Conservation (phyloP, 106 monocot species). For the Phalaenopsis equestris region DNA sequence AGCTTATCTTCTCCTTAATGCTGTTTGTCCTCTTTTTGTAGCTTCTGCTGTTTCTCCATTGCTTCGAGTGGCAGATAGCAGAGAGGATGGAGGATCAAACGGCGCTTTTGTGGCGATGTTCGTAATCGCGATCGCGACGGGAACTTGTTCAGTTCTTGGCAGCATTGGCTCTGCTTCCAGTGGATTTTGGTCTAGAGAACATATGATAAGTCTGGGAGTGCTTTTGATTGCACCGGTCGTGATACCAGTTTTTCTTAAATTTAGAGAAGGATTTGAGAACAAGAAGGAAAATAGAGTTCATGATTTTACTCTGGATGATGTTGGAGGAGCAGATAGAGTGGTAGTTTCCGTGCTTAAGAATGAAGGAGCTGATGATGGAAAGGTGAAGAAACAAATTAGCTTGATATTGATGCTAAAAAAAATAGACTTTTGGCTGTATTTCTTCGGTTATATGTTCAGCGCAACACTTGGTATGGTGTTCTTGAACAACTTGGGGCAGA, state of each 20-base stretch:
- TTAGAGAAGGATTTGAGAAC: slow-evolving; percentile 17
- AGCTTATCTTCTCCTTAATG: slow-evolving; percentile 59
- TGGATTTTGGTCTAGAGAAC: slow-evolving; percentile 23
- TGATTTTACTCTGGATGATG: slow-evolving; percentile 21
- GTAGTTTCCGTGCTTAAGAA: neutral
- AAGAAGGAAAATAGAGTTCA: slow-evolving; percentile 26
- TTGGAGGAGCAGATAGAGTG: slow-evolving; percentile 1
- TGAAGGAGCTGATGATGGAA: neutral
- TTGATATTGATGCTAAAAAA: slow-evolving; percentile 26
- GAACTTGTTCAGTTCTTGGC: slow-evolving; percentile 36
- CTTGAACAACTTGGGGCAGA: slow-evolving; percentile 87
- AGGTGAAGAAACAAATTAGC: slow-evolving; percentile 18
- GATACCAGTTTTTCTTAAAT: slow-evolving; percentile 22
- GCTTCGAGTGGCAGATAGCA: slow-evolving; percentile 2
- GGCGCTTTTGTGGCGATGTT: slow-evolving; percentile 34
- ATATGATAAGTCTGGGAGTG: slow-evolving; percentile 30
- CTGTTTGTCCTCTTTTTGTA: slow-evolving; percentile 38
- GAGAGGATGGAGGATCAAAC: too few relatives aligned
- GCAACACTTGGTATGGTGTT: slow-evolving; percentile 64
- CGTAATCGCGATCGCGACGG: slow-evolving; percentile 40
- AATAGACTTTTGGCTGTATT: slow-evolving; percentile 78
- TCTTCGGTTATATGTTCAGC: slow-evolving; percentile 63
- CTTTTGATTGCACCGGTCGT: slow-evolving; percentile 25
- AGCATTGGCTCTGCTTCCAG: slow-evolving; percentile 31
- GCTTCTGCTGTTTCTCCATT: slow-evolving; percentile 23